Evolutionary conservation across 176 grass and related monocot genomes (phyloP).

Genomic region (Carex littledalei): DNA sequence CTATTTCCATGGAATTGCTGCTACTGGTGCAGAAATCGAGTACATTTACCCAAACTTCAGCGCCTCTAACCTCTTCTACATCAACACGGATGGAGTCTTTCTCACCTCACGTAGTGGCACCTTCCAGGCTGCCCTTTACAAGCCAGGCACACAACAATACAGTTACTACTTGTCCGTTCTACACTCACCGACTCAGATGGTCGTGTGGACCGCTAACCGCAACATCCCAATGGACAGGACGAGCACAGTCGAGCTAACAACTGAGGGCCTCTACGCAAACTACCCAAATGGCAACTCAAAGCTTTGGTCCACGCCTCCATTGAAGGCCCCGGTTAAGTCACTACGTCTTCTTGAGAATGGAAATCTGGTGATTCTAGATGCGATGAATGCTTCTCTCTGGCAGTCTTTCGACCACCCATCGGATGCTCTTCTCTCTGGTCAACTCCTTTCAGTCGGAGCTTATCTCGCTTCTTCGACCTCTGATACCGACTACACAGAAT

Average conservation of each 20-base stretch:
- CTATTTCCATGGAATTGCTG: background rate
- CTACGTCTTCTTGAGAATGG: conserved; percentile 39
- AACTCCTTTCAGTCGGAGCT: conserved; percentile 25
- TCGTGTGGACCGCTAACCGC: conserved; percentile 60
- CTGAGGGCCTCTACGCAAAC: conserved; percentile 11
- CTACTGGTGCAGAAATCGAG: conserved; percentile 24
- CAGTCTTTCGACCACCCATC: conserved; percentile 54
- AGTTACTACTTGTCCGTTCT: conserved; percentile 47
- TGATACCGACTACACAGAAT: conserved; percentile 27
- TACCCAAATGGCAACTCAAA: conserved; percentile 26
- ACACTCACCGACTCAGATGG: conserved; percentile 40
- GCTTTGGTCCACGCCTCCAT: conserved; percentile 48
- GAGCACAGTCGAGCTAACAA: conserved; percentile 31
- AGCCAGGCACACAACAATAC: conserved; percentile 25
- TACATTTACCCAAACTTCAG: conserved; percentile 34
- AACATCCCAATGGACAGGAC: conserved; percentile 42
- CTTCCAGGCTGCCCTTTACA: conserved; percentile 50
- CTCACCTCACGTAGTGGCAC: conserved; percentile 33
- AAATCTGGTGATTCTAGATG: conserved; percentile 51
- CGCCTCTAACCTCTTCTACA: conserved; percentile 47
- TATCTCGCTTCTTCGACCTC: conserved; percentile 40
- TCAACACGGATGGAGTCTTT: conserved; percentile 40
- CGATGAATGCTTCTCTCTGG: conserved; percentile 49
- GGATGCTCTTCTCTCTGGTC: conserved; percentile 48
- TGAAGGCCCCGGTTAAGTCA: conserved; percentile 17